A percentile compares a stretch with the other conserved stretches of the same genome.
These are phyloP conservation scores for Microthyrium microscopicum DNA, from an alignment of 2,329 filamentous ascomycete genomes.

Conservation along the genomic window DNA sequence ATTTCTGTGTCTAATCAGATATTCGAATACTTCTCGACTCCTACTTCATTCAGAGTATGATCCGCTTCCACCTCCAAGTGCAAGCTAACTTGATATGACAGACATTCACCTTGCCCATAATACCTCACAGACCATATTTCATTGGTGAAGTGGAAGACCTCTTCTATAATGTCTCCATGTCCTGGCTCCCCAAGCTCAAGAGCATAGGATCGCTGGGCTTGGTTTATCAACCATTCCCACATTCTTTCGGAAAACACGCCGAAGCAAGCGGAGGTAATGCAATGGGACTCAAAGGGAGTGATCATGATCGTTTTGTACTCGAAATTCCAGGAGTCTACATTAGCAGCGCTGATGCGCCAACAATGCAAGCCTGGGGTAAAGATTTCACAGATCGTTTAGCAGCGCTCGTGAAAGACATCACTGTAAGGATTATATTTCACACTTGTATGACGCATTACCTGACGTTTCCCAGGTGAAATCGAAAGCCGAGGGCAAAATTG, in stretches of 20 bases:
- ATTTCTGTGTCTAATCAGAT: too few species aligned
- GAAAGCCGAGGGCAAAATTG: not conserved
- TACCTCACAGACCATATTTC: not conserved
- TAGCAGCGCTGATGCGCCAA: constrained; percentile 10
- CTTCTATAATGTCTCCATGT: constrained; percentile 15
- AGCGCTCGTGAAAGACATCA: too few species aligned
- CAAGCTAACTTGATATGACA: too few species aligned
- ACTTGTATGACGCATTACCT: too few species aligned
- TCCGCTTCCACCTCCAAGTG: too few species aligned
- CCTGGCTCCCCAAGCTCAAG: too few species aligned
- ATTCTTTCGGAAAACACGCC: constrained; percentile 10
- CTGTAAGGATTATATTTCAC: too few species aligned
- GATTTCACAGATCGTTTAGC: too few species aligned
- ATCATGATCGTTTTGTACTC: constrained; percentile 12
- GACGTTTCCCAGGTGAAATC: not conserved
- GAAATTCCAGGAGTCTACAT: constrained; percentile 12
- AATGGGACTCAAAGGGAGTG: constrained; percentile 5
- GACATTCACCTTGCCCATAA: not conserved
- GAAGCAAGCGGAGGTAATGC: constrained; percentile 6
- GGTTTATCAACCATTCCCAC: constrained; percentile 19
- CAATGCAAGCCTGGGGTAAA: constrained; percentile 1
- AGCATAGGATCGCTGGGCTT: too few species aligned
- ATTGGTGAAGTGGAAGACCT: not conserved
- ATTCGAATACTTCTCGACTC: too few species aligned
- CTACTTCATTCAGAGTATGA: too few species aligned